phyloP scores from a whole-genome alignment of 805 yeast species.

The Ogataea pignaliae region DNA sequence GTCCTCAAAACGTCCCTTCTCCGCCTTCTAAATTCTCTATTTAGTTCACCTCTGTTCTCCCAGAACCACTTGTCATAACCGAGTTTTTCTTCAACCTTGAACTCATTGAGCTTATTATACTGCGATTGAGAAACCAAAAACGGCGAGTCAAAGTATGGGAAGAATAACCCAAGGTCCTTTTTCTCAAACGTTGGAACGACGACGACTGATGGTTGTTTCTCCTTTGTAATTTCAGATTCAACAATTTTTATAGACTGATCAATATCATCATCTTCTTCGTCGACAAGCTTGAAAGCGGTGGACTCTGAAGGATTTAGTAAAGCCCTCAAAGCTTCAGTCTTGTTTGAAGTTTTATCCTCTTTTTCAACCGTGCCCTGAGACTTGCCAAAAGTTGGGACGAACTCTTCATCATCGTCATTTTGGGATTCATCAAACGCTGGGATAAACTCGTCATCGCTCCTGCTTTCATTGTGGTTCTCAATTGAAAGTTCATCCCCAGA shows the following conservation, averaged over 20 bases:
- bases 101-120: constrained; percentile 50
- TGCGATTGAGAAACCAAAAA: constrained; percentile 84
- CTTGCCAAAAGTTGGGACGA: constrained; percentile 50
- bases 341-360: constrained; percentile 29
- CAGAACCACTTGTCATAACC: constrained; percentile 76
- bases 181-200: constrained; percentile 6
- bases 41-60: constrained; percentile 77
- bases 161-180: constrained; percentile 57
- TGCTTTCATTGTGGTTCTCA: neutral
- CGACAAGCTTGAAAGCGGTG: constrained; percentile 38
- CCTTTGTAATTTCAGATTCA: constrained; percentile 10
- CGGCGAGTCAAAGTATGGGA: constrained; percentile 81
- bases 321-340: constrained; percentile 60
- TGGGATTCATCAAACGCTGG: constrained; percentile 18
- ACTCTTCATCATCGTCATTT: constrained; percentile 37
- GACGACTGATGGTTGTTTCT: constrained; percentile 13
- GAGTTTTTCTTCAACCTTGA: constrained; percentile 27
- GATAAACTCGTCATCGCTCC: constrained; percentile 2
- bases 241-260: constrained; percentile 30
- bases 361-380: constrained; percentile 4
- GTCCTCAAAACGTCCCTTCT: constrained; percentile 69
- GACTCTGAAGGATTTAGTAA: constrained; percentile 45
- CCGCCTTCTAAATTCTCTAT: constrained; percentile 67
- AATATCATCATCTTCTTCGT: constrained; percentile 45
- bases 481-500: neutral